Base-by-base conservation (phyloP, 768 basidiomycete genomes). In the Gloeophyllum trabeum region DNA sequence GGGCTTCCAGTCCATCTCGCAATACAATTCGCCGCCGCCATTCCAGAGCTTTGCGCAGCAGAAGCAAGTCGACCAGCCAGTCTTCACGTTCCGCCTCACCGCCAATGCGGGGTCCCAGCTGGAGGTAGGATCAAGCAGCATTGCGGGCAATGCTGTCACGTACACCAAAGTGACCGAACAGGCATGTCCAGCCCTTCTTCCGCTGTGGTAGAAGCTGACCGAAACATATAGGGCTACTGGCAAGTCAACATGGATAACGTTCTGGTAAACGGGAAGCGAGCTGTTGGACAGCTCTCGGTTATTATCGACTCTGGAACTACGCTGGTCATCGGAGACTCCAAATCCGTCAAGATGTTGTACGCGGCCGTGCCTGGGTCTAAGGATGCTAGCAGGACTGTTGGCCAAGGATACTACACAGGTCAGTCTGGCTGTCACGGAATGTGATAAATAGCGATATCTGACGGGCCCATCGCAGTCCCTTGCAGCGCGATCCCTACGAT, bases 1-100 rank as follows among this genome's bases (percentile, higher is more conserved):
- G 69, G 67, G 54, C 0, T 73, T 70, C 53, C 53, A 53, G 4
- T 20, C 49, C 28, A 56, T 71, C 42, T 67, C 71, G 1, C 48
- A 43, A 13, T 63, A 63, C 26, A 36, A 46, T 18, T 43, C 60
- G 5, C 50, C 56, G 12, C 64, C 71, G 0, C 57, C 69, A 38
- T 70, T 73, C 51, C n/a, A n/a, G n/a, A n/a, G n/a, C n/a, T n/a
- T n/a, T n/a, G n/a, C n/a, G n/a, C 40, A 41, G 26, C 14, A n/a
- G 10, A n/a, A 32, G 28, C 28, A 7, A n/a, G 7, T 32, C 28
- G n/a, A n/a, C n/a, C n/a, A n/a, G n/a, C n/a, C n/a, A n/a, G n/a
- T n/a, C n/a, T n/a, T n/a, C n/a, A n/a, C n/a, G n/a, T n/a, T n/a
- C n/a, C n/a, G n/a, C n/a, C n/a, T n/a, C n/a, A n/a, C n/a, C n/a